A percentile compares a stretch with the other conserved stretches of the same genome.
Conservation (phyloP, 176 grass and related monocot genomes). For the Oryza glaberrima region DNA sequence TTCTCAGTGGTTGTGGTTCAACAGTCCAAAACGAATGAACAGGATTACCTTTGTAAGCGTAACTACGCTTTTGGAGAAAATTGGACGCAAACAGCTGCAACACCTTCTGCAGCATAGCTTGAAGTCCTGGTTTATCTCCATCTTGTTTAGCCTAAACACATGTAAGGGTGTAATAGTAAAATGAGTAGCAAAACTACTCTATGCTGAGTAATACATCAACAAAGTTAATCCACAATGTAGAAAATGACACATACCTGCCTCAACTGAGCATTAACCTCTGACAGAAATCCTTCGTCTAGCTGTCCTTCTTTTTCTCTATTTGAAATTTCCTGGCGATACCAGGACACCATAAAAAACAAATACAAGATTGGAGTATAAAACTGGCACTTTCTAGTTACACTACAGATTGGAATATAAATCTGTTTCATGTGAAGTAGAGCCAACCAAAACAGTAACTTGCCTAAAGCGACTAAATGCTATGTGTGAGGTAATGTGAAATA, state of each 20-base stretch:
- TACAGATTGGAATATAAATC: not conserved
- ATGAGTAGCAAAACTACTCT: not conserved
- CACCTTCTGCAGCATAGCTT: slow-evolving; percentile 89
- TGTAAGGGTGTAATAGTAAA: slow-evolving; percentile 20
- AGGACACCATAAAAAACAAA: not conserved
- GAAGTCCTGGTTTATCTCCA: slow-evolving; percentile 85
- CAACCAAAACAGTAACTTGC: not conserved
- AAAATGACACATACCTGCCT: slow-evolving; percentile 71
- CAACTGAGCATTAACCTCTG: slow-evolving; percentile 93
- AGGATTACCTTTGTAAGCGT: slow-evolving; percentile 78
- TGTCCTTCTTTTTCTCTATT: slow-evolving; percentile 80
- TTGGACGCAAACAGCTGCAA: slow-evolving; percentile 93
- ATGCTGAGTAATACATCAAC: not conserved
- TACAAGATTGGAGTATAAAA: not conserved
- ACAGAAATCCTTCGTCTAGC: slow-evolving; percentile 87
- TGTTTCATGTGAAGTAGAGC: not conserved
- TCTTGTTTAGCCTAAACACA: slow-evolving; percentile 77
- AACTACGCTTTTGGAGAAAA: slow-evolving; percentile 78
- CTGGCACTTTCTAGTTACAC: not conserved
- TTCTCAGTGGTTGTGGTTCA: slow-evolving; percentile 12
- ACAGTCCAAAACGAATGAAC: slow-evolving; percentile 9
- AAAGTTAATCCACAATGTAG: not conserved
- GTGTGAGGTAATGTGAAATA: not conserved
- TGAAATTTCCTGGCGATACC: slow-evolving; percentile 62
- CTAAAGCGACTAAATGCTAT: not conserved